phyloP scores from a whole-genome alignment of 768 basidiomycete genomes.

The Russula vinacea region DNA sequence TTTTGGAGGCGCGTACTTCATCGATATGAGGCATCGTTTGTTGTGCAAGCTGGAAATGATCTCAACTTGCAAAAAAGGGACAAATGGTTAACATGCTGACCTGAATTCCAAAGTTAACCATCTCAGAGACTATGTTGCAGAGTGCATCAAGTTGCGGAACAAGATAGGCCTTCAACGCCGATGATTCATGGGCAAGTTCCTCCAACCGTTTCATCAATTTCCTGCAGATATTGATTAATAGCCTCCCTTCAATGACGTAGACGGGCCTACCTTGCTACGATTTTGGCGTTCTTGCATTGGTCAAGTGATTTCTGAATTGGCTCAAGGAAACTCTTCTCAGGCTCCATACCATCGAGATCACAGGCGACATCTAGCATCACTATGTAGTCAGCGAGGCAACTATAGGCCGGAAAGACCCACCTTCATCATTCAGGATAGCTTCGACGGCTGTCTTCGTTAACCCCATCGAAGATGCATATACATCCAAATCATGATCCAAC shows the following conservation, averaged over 20 bases:
- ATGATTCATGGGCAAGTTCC: conserved; percentile 66
- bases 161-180: conserved; percentile 68
- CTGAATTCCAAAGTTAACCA: conserved; percentile 89
- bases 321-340: conserved; percentile 71
- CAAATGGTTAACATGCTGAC: conserved; percentile 43
- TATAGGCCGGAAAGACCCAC: conserved; percentile 39
- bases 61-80: conserved; percentile 1
- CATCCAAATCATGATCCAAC: conserved; percentile 90
- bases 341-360: conserved; percentile 71
- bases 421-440: conserved; percentile 71
- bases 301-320: conserved; percentile 83
- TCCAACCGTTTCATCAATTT: conserved; percentile 86
- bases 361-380: conserved; percentile 56
- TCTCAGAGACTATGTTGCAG: conserved; percentile 70
- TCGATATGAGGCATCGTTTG: conserved; percentile 81
- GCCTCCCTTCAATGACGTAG: neutral
- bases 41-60: conserved; percentile 71
- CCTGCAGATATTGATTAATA: conserved; percentile 42
- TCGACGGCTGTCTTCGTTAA: conserved; percentile 83
- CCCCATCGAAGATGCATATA: conserved; percentile 88
- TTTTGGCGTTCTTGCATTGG: conserved; percentile 77
- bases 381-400: neutral
- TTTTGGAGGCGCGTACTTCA: conserved; percentile 74
- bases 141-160: conserved; percentile 69
- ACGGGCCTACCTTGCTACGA: conserved; percentile 54